phyloP scores from a whole-genome alignment of 2,329 filamentous ascomycete species.

The Xylaria arbuscula region DNA sequence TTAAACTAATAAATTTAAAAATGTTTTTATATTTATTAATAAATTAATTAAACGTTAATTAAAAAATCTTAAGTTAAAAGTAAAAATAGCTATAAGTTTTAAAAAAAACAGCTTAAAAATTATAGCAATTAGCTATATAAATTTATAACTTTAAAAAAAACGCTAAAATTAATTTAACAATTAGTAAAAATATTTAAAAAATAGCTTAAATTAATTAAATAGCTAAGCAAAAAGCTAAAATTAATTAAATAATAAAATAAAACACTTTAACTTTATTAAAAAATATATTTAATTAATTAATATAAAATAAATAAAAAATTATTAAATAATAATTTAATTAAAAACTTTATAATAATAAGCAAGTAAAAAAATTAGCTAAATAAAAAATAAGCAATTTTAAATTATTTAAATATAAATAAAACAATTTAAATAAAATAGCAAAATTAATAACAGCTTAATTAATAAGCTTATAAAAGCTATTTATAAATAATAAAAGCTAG shows the following conservation, averaged over 20 bases:
- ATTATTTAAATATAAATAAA: neutral
- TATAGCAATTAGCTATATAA: neutral
- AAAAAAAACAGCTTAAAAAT: neutral
- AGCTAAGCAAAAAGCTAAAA: neutral
- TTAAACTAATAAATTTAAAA: neutral
- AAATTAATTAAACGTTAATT: neutral
- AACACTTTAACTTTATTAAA: neutral
- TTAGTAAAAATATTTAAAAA: neutral
- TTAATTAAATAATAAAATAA: neutral
- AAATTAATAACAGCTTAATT: neutral
- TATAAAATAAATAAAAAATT: too few species aligned
- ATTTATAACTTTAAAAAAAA: constrained; percentile 5
- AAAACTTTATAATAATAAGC: too few species aligned
- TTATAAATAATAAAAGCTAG: too few species aligned
- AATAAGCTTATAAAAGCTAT: neutral
- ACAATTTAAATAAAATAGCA: neutral
- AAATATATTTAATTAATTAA: too few species aligned
- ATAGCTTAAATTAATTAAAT: neutral
- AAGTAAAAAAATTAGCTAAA: too few species aligned
- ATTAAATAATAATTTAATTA: too few species aligned
- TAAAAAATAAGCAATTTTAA: neutral
- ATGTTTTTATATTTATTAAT: neutral
- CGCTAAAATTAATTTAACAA: neutral
- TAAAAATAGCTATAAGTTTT: neutral
- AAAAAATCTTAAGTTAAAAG: neutral